Percentiles rank a stretch among this genome's conserved stretches.
phyloP scores from a whole-genome alignment of 495 filamentous ascomycete genomes.

The Aspergillus mulundensis region DNA sequence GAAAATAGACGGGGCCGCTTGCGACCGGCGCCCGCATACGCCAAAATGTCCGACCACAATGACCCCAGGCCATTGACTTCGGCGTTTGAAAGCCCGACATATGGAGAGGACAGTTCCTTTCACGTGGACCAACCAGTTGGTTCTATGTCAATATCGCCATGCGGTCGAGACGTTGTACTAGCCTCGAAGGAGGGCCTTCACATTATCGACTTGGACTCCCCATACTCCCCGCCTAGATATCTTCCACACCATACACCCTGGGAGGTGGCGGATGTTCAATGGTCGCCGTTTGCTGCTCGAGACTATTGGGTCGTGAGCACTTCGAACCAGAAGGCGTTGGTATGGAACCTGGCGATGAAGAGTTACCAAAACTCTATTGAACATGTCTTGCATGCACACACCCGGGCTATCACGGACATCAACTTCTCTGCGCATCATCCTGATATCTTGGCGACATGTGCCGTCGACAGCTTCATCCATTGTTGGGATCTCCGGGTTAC shows the following conservation, averaged over 20 bases:
- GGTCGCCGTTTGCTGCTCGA: constrained; percentile 86
- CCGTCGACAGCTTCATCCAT: constrained; percentile 89
- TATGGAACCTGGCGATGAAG: constrained; percentile 85
- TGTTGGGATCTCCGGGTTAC: constrained; percentile 86
- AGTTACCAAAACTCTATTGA: constrained; percentile 75
- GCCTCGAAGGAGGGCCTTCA: constrained; percentile 83
- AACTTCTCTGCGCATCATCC: constrained; percentile 94
- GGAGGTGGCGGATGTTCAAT: constrained; percentile 97
- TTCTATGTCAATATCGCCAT: constrained; percentile 84
- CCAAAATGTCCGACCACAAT: constrained; percentile 39
- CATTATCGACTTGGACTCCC: constrained; percentile 90
- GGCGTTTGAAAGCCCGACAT: constrained; percentile 81
- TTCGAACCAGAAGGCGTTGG: constrained; percentile 88
- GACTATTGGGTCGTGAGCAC: constrained; percentile 94
- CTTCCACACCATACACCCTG: constrained; percentile 85
- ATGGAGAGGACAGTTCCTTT: constrained; percentile 78
- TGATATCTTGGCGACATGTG: constrained; percentile 83
- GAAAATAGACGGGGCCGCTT: constrained; percentile 13
- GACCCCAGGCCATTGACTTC: constrained; percentile 49
- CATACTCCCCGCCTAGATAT: constrained; percentile 81
- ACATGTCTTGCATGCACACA: constrained; percentile 85
- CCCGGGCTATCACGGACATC: constrained; percentile 89
- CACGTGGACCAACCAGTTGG: constrained; percentile 74
- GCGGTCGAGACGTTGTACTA: constrained; percentile 85
- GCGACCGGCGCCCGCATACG: constrained; percentile 12